phyloP scores from a whole-genome alignment of 257 asterid species.

The Scutellaria barbata region DNA sequence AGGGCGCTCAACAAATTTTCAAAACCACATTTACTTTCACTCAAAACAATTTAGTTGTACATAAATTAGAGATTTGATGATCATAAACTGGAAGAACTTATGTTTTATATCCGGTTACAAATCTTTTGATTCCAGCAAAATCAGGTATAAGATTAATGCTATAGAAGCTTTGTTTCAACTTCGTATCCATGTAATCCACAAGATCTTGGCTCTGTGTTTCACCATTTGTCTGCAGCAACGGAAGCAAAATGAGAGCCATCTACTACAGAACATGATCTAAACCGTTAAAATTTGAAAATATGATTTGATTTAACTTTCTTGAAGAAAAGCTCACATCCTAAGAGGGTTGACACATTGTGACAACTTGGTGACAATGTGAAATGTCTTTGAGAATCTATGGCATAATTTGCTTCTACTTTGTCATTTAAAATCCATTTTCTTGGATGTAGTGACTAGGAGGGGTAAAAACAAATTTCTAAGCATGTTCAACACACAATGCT shows the following conservation, averaged over 20 bases:
- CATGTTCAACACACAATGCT: too few relatives aligned
- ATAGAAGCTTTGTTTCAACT: slow-evolving; percentile 57
- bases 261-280: too few relatives aligned
- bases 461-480: too few relatives aligned
- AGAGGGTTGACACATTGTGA: too few relatives aligned
- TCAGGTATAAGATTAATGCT: slow-evolving; percentile 57
- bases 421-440: too few relatives aligned
- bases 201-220: slow-evolving; percentile 68
- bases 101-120: slow-evolving; percentile 69
- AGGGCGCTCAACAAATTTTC: neutral
- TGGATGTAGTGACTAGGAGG: too few relatives aligned
- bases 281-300: too few relatives aligned
- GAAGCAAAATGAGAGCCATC: slow-evolving; percentile 10
- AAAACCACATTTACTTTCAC: neutral
- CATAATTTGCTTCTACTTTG: too few relatives aligned
- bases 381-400: too few relatives aligned
- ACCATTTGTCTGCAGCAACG: slow-evolving; percentile 80
- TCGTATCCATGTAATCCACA: slow-evolving; percentile 51
- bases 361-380: too few relatives aligned
- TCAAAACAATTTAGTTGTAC: neutral
- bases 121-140: slow-evolving; percentile 76
- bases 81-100: slow-evolving; percentile 26
- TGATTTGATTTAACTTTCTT: too few relatives aligned
- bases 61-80: neutral
- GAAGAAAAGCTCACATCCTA: too few relatives aligned